Evolutionary conservation across 2,329 filamentous ascomycete species (phyloP).

Genomic region (Hypoxylon sp.): DNA sequence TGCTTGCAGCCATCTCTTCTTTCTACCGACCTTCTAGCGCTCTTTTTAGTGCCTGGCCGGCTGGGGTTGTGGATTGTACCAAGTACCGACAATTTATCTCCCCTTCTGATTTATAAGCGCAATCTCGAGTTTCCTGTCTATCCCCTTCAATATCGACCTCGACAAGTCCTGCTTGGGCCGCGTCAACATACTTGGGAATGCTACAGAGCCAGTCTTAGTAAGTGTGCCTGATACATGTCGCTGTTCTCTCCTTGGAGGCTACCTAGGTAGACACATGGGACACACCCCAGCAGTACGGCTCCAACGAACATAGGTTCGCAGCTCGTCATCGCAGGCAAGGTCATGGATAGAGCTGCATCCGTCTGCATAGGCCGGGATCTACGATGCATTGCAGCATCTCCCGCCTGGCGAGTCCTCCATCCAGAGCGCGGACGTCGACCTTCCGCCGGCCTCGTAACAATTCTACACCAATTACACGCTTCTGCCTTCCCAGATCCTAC

Average conservation of each 20-base stretch:
- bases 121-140: background rate
- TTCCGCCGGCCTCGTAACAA: constrained; percentile 19
- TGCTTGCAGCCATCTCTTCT: background rate
- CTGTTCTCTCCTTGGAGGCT: background rate
- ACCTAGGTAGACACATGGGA: background rate
- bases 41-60: background rate
- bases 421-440: constrained; percentile 24
- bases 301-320: constrained; percentile 4
- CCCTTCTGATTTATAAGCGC: background rate
- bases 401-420: constrained; percentile 18
- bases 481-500: background rate
- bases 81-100: background rate
- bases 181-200: background rate
- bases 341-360: constrained; percentile 11
- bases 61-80: background rate
- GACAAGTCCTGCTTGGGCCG: background rate
- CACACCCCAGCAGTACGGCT: constrained; percentile 9
- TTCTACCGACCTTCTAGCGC: background rate
- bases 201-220: background rate
- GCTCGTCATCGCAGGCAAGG: constrained; percentile 7
- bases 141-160: background rate
- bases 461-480: background rate
- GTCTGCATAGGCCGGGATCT: constrained; percentile 32
- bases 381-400: constrained; percentile 32
- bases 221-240: background rate